Evolutionary conservation across 352 stramenopile genomes (phyloP), one percentile per base, ranked within the genome.

Genomic region (Globisporangium radiosum): DNA sequence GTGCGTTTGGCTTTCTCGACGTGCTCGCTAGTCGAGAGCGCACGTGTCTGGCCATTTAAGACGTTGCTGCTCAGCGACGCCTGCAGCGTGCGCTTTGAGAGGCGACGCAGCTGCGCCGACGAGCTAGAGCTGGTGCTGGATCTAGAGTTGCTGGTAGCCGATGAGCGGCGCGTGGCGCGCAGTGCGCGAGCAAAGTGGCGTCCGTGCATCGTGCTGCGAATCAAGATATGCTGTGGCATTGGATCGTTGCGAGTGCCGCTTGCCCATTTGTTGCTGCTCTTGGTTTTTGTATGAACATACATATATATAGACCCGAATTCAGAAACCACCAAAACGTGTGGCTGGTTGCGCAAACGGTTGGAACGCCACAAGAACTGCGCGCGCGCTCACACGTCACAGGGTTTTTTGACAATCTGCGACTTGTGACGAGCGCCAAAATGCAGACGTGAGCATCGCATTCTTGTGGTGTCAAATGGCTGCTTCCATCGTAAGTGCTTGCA

Each of bases 131-230:
- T 25, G 25, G 25, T 25, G 25, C 25, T 47, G 9, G 43, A n/a
- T 5, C 7, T 25, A 14, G 43, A 19, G 37, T 9, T 53, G 37
- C 44, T 54, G 50, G 65, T 59, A 37, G 53, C 14, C 11, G 47
- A 13, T 47, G 61, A 50, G 10, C 54, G 55, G 19, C 49, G 40
- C 25, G 63, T 57, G 63, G 67, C 52, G 60, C 64, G 71, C 65
- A 75, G 54, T 25, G 71, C 71, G 70, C 73, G 71, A 25, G 71
- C 68, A 62, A 85, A 64, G 49, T 76, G 71, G 55, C 72, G 65
- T 47, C 66, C 70, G 66, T 68, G 63, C 58, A 85, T 59, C 73
- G 83, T 85, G 52, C 42, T 14, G 64, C 59, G 50, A 63, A 66
- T 73, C 56, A 52, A 56, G 63, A 75, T 75, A 59, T 78, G 69